A percentile compares a stretch with the other conserved stretches of the same genome.
These are phyloP conservation scores for Bruguiera sexangula DNA, from an alignment of 345 rosid species.

Conservation along the genomic window DNA sequence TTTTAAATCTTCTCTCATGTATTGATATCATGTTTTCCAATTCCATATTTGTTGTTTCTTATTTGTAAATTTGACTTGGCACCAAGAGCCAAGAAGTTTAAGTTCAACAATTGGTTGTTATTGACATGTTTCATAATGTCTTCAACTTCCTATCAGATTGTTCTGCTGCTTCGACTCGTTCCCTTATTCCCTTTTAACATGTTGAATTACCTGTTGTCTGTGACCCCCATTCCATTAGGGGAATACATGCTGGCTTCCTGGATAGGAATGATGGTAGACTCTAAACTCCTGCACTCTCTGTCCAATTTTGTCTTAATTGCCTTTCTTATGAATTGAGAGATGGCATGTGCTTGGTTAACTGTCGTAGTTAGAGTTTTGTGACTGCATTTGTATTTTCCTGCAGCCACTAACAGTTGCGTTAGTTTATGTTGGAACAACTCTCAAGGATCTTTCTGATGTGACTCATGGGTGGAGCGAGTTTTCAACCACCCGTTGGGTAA, in stretches of 20 bases:
- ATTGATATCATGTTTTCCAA: not conserved
- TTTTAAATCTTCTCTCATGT: not conserved
- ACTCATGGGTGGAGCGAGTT: slow-evolving; percentile 94
- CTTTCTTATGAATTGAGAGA: not conserved
- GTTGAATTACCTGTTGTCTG: slow-evolving; percentile 93
- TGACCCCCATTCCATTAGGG: slow-evolving; percentile 76
- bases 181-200: slow-evolving; percentile 92
- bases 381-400: slow-evolving; percentile 23
- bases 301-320: not conserved
- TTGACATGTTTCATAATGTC: not conserved
- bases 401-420: slow-evolving; percentile 94
- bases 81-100: not conserved
- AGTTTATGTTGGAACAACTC: slow-evolving; percentile 91
- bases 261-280: slow-evolving; percentile 96
- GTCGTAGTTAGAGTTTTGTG: not conserved
- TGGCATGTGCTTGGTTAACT: not conserved
- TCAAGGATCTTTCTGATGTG: slow-evolving; percentile 97
- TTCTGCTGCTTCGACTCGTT: slow-evolving; percentile 93
- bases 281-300: slow-evolving; percentile 1
- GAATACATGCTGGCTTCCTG: slow-evolving; percentile 94
- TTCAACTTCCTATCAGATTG: slow-evolving; percentile 43
- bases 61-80: not conserved
- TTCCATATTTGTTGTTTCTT: not conserved
- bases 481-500: slow-evolving; percentile 88
- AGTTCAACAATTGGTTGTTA: not conserved